Base-by-base conservation (phyloP, 1,139 yeast species). In the Lodderomyces beijingensis region DNA sequence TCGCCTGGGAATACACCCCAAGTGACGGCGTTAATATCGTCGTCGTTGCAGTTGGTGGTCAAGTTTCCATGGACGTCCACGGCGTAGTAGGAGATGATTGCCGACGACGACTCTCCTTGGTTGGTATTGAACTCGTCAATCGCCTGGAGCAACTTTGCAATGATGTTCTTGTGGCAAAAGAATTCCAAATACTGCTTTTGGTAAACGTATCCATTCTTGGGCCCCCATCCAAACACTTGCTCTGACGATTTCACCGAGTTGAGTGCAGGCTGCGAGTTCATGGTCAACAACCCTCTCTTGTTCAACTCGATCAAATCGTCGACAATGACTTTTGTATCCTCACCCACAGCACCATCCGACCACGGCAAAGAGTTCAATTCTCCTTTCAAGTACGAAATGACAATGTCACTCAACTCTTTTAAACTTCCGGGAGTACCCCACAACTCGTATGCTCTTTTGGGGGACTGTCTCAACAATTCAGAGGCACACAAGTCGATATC, bases 1-100 rank as follows among this genome's bases (percentile, higher is more conserved):
- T 83, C 84, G 30, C 94, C 94, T 13, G 95, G 95, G 72, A 85
- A 87, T 26, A 85, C 86, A 42, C 96, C 97, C 98, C 98, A 91
- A 10, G 98, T 91, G 34, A 88, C 96, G 6, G 97, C 96, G 52
- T 87, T 88, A 45, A 94, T 88, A 43, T 81, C 84, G 39, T 79
- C 84, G 31, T 76, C 82, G 27, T 72, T 74, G 31, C 91, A 78
- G 55, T 89, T 89, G 25, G 77, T 69, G 25, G 58, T 49, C 41
- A 86, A 65, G 26, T 74, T 65, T 17, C 88, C 89, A 3, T 58
- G 49, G 35, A 67, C 64, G 53, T 83, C 81, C 30, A 86, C 89
- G 3, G 91, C 82, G 53, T 87, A 88, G 59, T 77, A 91, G 5
- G 95, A 82, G 46, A 88, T 66, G 28, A 77, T 51, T 13, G 59